Evolutionary conservation across 129 eudicot species (phyloP), one percentile per base, ranked within the genome.

Genomic region (Flaveria brownii): DNA sequence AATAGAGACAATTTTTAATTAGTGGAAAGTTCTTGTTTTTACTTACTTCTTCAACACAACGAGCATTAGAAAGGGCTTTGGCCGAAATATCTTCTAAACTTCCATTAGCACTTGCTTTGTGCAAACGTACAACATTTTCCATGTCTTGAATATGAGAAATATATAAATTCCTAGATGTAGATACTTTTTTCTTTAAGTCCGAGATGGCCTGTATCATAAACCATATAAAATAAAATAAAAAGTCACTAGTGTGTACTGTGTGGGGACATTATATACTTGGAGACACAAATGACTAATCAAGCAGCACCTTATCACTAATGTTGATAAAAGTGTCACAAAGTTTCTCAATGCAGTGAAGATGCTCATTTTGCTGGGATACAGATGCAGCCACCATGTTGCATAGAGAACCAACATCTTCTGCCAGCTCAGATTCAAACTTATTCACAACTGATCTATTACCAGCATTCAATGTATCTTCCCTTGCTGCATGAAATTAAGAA

Each of bases 61-160:
- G 70, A 63, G 85, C 84, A 85, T 85, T 87, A 69, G 87, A 80
- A 78, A 89, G 81, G 41, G 87, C 89, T 61, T 77, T 49, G 68
- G 88, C 71, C 17, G 89, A 87, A 20, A 95, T 77, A 73, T 95
- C 99, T 73, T 95, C 97, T 71, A 95, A 75, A 75, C 89, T 79
- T 86, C 96, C 95, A 86, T 91, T 87, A 14, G 85, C 86, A 78
- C 81, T 78, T 42, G 95, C 91, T 74, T 89, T 89, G 83, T 95
- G 96, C 89, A 91, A 77, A 9, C 91, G 83, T 28, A 89, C 95
- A 45, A 95, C 92, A 85, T 95, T 89, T 86, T 89, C 97, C 69
- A 95, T 52, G 51, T 87, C 92, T 85, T 95, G 97, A 51, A 91
- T 65, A 64, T 95, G 96, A 47, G 97, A 95, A 49, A 89, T 55